Evolutionary conservation across 78 protist genomes (phyloP).

Genomic region (Guillardia theta): DNA sequence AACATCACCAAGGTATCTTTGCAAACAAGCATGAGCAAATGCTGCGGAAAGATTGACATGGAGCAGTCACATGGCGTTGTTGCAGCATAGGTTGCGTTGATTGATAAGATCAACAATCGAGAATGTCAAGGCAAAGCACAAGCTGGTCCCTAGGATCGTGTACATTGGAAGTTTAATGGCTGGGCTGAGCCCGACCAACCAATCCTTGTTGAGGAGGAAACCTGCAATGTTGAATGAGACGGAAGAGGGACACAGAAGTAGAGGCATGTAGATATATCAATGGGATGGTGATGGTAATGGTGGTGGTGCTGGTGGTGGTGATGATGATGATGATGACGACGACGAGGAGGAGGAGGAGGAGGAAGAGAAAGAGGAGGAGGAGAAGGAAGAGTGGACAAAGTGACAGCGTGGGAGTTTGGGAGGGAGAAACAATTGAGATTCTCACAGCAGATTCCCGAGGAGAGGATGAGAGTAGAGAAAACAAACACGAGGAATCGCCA

Average conservation of each 20-base stretch:
- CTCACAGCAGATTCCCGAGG: conserved; percentile 1
- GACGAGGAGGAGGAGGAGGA: background rate
- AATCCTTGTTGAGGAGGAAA: background rate
- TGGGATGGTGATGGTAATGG: background rate
- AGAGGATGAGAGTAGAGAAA: background rate
- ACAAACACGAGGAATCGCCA: conserved; percentile 15
- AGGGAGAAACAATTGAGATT: too few species aligned
- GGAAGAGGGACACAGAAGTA: background rate
- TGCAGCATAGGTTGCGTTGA: background rate
- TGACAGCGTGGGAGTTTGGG: too few species aligned
- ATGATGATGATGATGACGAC: background rate
- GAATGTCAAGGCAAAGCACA: background rate
- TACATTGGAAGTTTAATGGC: background rate
- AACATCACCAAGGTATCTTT: too few species aligned
- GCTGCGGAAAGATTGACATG: background rate
- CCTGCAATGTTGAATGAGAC: background rate
- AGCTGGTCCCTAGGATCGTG: background rate
- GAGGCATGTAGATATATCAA: background rate
- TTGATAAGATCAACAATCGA: conserved; percentile 10
- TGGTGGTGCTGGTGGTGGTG: background rate
- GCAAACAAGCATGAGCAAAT: too few species aligned
- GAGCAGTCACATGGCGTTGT: too few species aligned
- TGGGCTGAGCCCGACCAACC: background rate
- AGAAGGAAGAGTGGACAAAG: background rate
- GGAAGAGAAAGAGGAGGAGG: background rate